Base-by-base conservation (phyloP, 108 stramenopile genomes). In the Phaeodactylum tricornutum region DNA sequence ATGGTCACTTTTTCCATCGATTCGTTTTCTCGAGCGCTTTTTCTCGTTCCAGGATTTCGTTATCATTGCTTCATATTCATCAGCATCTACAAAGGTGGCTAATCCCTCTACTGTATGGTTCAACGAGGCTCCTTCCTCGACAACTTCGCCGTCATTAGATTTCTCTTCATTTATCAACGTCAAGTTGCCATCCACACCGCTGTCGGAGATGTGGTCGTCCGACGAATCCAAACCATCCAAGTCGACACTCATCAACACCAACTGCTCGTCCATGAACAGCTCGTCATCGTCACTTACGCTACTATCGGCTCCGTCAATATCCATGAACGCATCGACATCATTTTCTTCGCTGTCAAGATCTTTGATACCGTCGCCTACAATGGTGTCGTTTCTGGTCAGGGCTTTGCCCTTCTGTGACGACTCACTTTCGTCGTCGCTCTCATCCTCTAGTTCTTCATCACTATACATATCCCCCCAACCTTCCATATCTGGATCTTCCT, bases 401-500 rank as follows among this genome's bases (percentile, higher is more conserved):
- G 12, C 8, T 34, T 8, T 14, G 29, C 11, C 26, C 28, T 48
- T 48, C 32, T 2, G 28, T 29, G 2, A 38, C 34, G 19, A 19
- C 63, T 57, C 48, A 21, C 37, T 47, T 9, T 75, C 57, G 20
- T 57, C 59, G 16, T 41, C 29, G 21, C 57, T 67, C 7, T 38
- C 60, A 19, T 46, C 71, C 2, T 43, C 60, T 15, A 64, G 67
- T 6, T 47, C 55, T 12, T 77, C 69, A 22, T 70, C 80, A 16
- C 73, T 71, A 30, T 75, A 74, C 47, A 79, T 59, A 52, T 89
- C 85, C 55, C 67, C 76, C 92, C 90, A 93, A 36, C 60, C 91
- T 20, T 80, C 90, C 75, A 83, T 84, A 55, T 94, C 92, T n/a
- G 82, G 84, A 59, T 88, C 91, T 57, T 93, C 95, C 38, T 92